phyloP scores from a whole-genome alignment of 2,329 filamentous ascomycete genomes.

The Aureobasidium sp. region DNA sequence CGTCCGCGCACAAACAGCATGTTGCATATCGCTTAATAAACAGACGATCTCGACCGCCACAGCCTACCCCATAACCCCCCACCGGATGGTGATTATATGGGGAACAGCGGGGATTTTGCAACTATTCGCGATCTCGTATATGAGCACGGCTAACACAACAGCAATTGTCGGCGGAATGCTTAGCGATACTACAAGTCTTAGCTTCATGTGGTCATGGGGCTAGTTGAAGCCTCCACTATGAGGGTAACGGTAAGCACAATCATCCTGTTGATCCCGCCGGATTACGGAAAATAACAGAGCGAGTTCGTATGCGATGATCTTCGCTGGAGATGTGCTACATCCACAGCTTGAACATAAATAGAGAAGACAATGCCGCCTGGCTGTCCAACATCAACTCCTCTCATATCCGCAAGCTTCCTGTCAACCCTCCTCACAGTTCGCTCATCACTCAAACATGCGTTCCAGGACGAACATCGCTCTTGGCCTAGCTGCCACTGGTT shows the following conservation, averaged over 20 bases:
- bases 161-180: not conserved
- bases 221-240: not conserved
- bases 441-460: not conserved
- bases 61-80: not conserved
- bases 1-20: not conserved
- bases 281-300: not conserved
- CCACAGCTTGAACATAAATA: constrained; percentile 2
- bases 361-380: not conserved
- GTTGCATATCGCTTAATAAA: not conserved
- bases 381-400: not conserved
- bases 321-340: not conserved
- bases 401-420: not conserved
- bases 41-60: not conserved
- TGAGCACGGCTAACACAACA: not conserved
- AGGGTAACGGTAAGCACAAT: not conserved
- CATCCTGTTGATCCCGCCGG: not conserved
- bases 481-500: constrained; percentile 23
- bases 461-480: constrained; percentile 21
- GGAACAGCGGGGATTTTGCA: not conserved
- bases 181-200: not conserved
- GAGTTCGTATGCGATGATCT: not conserved
- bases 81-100: not conserved
- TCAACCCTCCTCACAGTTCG: not conserved
- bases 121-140: not conserved
- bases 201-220: not conserved